A percentile compares a stretch with the other conserved stretches of the same genome.
Evolutionary conservation across 495 filamentous ascomycete species (phyloP).

Genomic region (Usnea hakonensis): DNA sequence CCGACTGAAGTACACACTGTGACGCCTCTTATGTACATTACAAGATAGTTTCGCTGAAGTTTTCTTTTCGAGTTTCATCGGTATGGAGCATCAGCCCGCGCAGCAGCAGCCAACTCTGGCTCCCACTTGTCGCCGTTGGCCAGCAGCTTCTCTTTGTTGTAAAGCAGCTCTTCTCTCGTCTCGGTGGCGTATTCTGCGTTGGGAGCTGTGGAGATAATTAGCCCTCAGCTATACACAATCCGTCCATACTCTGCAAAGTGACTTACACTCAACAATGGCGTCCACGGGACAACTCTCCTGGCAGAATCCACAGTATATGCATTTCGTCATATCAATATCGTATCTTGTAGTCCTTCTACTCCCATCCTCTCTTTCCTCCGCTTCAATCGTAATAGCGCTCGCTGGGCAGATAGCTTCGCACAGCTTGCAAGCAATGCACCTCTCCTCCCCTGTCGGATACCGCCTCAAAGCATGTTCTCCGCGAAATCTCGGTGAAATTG

Average conservation of each 20-base stretch:
- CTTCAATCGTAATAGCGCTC: slow-evolving; percentile 95
- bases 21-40: not conserved
- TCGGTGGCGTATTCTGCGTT: slow-evolving; percentile 98
- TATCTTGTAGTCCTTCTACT: slow-evolving; percentile 91
- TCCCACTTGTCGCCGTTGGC: slow-evolving; percentile 97
- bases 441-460: slow-evolving; percentile 95
- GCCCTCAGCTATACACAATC: not conserved
- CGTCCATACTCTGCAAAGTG: not conserved
- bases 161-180: slow-evolving; percentile 91
- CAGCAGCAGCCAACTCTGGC: slow-evolving; percentile 85
- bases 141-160: slow-evolving; percentile 96
- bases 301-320: slow-evolving; percentile 99
- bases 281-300: slow-evolving; percentile 98
- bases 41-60: not conserved
- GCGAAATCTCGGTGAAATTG: slow-evolving; percentile 94
- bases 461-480: slow-evolving; percentile 93
- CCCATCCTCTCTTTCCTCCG: slow-evolving; percentile 93
- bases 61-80: slow-evolving; percentile 43
- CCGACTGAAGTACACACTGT: not conserved
- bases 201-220: slow-evolving; percentile 44
- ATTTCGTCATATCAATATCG: slow-evolving; percentile 99
- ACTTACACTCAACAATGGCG: slow-evolving; percentile 84
- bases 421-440: slow-evolving; percentile 98
- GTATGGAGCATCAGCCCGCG: slow-evolving; percentile 82
- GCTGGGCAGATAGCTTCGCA: slow-evolving; percentile 98